Conservation (phyloP, 768 basidiomycete genomes). For the Tylopilus balloui region DNA sequence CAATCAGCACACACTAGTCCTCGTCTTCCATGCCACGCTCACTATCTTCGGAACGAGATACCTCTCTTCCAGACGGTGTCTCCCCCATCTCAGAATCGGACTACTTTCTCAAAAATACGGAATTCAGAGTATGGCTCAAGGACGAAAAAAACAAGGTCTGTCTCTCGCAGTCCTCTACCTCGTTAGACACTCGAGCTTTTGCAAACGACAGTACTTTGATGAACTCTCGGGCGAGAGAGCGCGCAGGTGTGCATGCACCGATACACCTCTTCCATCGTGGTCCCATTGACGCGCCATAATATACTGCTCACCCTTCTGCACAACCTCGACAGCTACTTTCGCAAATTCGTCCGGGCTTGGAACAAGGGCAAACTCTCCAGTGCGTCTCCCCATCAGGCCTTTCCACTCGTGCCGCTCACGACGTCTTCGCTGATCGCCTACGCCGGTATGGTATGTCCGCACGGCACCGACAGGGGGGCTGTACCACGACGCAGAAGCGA, state of each 20-base stretch:
- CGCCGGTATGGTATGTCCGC: too few relatives aligned
- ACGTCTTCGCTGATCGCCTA: neutral
- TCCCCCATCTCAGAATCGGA: slow-evolving; percentile 74
- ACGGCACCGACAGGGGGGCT: slow-evolving; percentile 49
- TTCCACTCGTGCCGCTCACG: neutral
- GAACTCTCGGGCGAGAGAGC: slow-evolving; percentile 80
- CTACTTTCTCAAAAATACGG: slow-evolving; percentile 84
- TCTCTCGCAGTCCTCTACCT: neutral
- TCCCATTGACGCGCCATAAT: slow-evolving; percentile 10
- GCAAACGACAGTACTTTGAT: slow-evolving; percentile 45
- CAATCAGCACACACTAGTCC: too few relatives aligned
- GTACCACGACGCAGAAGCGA: slow-evolving; percentile 59
- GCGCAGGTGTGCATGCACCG: slow-evolving; percentile 48
- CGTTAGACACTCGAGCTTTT: neutral
- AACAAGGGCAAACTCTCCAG: slow-evolving; percentile 72
- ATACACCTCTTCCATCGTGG: slow-evolving; percentile 1
- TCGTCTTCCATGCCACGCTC: neutral
- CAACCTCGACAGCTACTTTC: slow-evolving; percentile 65
- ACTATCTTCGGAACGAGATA: neutral
- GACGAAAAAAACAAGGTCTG: slow-evolving; percentile 59
- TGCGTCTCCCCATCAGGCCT: slow-evolving; percentile 22
- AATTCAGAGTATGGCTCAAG: slow-evolving; percentile 85
- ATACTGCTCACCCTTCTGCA: neutral
- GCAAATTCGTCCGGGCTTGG: slow-evolving; percentile 91
- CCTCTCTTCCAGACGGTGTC: slow-evolving; percentile 49